These are phyloP conservation scores for Nakazawaea ambrosiae DNA, from an alignment of 805 yeast species.

Conservation along the genomic window DNA sequence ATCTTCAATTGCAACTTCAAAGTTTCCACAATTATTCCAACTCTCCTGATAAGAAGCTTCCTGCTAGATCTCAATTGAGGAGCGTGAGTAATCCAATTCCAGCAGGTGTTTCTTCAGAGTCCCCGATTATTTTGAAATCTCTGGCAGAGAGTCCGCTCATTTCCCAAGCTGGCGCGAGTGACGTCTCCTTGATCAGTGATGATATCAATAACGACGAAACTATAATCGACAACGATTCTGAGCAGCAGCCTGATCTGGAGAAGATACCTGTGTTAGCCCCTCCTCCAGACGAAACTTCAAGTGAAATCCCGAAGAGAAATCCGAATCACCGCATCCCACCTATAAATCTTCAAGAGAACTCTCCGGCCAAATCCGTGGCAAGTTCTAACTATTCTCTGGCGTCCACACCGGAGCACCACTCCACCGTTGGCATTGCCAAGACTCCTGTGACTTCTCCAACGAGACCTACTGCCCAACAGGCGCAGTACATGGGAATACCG, in stretches of 20 bases:
- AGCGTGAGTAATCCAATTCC: constrained; percentile 4
- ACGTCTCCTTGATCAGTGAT: no score
- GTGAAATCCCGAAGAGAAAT: constrained; percentile 6
- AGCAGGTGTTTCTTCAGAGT: neutral
- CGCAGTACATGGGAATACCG: constrained; percentile 6
- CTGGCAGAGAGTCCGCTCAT: no score
- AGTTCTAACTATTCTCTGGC: constrained; percentile 8
- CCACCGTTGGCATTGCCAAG: neutral
- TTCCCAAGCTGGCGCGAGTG: no score
- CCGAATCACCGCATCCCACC: constrained; percentile 4
- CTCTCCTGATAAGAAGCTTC: constrained; percentile 14
- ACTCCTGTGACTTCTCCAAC: constrained; percentile 6
- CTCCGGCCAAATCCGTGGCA: constrained; percentile 6
- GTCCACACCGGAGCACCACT: neutral
- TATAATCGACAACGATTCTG: no score
- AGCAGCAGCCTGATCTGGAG: no score
- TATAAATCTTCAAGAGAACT: neutral
- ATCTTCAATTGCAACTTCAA: constrained; percentile 7
- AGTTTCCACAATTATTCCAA: constrained; percentile 2
- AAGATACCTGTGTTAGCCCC: no score
- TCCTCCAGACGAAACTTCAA: no score
- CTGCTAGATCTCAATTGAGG: constrained; percentile 27
- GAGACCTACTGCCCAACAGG: constrained; percentile 6
- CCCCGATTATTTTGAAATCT: no score
- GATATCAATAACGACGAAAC: no score